These are phyloP conservation scores for Candida endomychidarum DNA, from an alignment of 805 yeast species.

Conservation along the genomic window DNA sequence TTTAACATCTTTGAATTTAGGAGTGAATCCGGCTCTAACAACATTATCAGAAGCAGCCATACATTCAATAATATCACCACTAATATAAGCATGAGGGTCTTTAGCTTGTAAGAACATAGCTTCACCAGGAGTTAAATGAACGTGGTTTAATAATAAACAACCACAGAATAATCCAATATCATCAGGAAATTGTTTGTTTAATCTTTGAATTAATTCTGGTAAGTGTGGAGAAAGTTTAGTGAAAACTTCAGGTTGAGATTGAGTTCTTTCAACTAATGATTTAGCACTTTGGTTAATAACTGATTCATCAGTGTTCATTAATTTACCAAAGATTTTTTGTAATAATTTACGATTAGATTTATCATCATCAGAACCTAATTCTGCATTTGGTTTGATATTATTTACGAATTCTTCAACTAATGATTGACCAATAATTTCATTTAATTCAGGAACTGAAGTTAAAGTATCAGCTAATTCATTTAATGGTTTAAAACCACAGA, in stretches of 20 bases:
- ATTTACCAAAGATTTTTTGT: constrained; percentile 72
- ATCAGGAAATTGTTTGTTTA: constrained; percentile 85
- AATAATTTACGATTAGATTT: constrained; percentile 59
- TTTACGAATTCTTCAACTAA: constrained; percentile 52
- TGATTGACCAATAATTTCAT: constrained; percentile 64
- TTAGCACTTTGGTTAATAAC: constrained; percentile 56
- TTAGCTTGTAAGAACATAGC: constrained; percentile 96
- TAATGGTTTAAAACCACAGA: constrained; percentile 96
- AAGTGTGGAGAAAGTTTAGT: constrained; percentile 47
- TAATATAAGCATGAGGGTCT: constrained; percentile 97
- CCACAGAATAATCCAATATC: constrained; percentile 98
- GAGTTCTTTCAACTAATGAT: constrained; percentile 66
- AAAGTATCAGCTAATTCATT: constrained; percentile 70
- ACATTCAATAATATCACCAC: constrained; percentile 97
- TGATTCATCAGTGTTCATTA: constrained; percentile 81
- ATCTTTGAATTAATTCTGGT: constrained; percentile 71
- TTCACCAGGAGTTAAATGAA: constrained; percentile 79
- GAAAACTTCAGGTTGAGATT: constrained; percentile 57
- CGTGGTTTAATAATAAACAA: constrained; percentile 87
- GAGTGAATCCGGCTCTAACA: constrained; percentile 99
- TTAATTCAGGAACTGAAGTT: constrained; percentile 73
- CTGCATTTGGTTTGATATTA: constrained; percentile 47
- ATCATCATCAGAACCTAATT: constrained; percentile 53
- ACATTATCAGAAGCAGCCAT: constrained; percentile 99
- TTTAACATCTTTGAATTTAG: constrained; percentile 93